Evolutionary conservation across 768 basidiomycete genomes (phyloP).

Genomic region (Inosperma sp.): DNA sequence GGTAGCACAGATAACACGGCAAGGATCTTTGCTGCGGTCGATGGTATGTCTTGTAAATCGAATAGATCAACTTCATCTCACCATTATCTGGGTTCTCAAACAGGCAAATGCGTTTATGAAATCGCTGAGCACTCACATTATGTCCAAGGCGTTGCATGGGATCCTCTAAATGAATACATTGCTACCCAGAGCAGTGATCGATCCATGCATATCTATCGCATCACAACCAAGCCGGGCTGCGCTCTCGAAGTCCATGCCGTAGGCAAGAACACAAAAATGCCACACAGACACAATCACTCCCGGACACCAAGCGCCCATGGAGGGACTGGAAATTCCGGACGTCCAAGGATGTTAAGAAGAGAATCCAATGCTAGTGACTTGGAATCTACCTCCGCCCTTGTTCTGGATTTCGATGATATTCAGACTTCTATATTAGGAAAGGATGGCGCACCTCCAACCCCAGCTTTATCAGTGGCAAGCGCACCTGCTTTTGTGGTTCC

Average conservation of each 20-base stretch:
- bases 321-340: constrained; percentile 28
- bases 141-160: constrained; percentile 99
- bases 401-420: constrained; percentile 44
- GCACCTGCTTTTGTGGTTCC: constrained; percentile 67
- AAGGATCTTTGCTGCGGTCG: constrained; percentile 68
- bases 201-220: constrained; percentile 90
- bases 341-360: constrained; percentile 59
- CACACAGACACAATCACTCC: constrained; percentile 51
- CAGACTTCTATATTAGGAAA: constrained; percentile 27
- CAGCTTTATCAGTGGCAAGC: constrained; percentile 63
- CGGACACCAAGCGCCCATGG: constrained; percentile 63
- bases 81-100: constrained; percentile 11
- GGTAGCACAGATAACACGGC: constrained; percentile 97
- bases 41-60: constrained; percentile 47
- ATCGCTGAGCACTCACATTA: constrained; percentile 94
- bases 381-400: constrained; percentile 45
- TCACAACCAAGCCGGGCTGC: constrained; percentile 78
- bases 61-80: not conserved
- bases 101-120: constrained; percentile 84
- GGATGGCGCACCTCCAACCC: constrained; percentile 49
- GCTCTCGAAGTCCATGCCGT: constrained; percentile 85
- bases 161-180: constrained; percentile 94
- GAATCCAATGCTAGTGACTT: constrained; percentile 74
- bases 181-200: constrained; percentile 97
- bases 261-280: constrained; percentile 80